These are phyloP conservation scores for Rhododendron griersonianum DNA, from an alignment of 148 eudicot species.

Conservation along the genomic window DNA sequence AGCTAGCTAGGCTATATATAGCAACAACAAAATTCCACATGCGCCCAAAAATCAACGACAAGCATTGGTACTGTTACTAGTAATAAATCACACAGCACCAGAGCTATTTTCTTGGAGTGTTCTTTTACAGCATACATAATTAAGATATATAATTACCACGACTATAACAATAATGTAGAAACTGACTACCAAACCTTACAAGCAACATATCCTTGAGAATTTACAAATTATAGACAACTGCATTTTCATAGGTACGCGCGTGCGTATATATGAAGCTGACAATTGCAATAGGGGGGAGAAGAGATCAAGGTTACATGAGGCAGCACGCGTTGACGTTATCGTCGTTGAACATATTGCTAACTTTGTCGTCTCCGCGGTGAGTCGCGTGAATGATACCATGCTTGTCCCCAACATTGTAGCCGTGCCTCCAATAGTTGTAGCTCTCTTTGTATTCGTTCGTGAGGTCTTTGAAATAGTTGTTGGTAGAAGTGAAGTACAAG, in stretches of 20 bases:
- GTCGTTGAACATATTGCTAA: constrained; percentile 96
- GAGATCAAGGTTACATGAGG: constrained; percentile 42
- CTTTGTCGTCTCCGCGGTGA: constrained; percentile 85
- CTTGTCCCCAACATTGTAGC: constrained; percentile 71
- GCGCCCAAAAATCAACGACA: no score
- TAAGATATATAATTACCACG: background rate
- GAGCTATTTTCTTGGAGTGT: background rate
- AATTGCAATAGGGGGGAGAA: background rate
- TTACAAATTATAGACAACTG: background rate
- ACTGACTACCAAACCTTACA: background rate
- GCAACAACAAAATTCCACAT: no score
- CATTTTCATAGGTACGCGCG: background rate
- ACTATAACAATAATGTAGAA: background rate
- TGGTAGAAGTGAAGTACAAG: constrained; percentile 63
- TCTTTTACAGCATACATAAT: background rate
- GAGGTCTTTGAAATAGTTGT: constrained; percentile 68
- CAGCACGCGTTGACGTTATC: constrained; percentile 83
- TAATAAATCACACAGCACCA: background rate
- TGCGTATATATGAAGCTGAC: background rate
- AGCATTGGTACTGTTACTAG: background rate
- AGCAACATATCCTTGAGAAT: background rate
- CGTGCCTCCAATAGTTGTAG: constrained; percentile 87
- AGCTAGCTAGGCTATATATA: no score
- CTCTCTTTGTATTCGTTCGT: constrained; percentile 77
- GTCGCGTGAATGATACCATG: constrained; percentile 66